These are phyloP conservation scores for Gilbertella persicaria DNA, from an alignment of 371 early-diverging fungal genomes.

Conservation along the genomic window DNA sequence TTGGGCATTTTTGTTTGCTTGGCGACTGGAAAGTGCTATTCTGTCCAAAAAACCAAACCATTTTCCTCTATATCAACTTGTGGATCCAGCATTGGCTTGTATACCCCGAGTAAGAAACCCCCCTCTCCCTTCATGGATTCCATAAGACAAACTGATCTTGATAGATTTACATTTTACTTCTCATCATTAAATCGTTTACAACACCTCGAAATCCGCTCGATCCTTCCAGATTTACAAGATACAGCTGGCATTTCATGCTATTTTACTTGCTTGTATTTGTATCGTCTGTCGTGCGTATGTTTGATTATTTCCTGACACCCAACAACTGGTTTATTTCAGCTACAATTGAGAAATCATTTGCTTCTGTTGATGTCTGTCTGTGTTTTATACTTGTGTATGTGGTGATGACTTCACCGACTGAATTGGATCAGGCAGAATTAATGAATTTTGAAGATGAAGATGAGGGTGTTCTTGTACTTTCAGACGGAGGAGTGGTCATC, in stretches of 20 bases:
- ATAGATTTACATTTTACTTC: constrained; percentile 54
- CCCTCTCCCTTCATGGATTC: too few species aligned
- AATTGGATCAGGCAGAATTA: constrained; percentile 46
- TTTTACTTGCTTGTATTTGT: constrained; percentile 51
- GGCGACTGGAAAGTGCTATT: constrained; percentile 50
- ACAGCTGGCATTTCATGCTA: constrained; percentile 50
- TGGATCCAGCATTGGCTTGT: constrained; percentile 42
- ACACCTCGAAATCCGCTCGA: constrained; percentile 49
- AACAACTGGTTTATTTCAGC: constrained; percentile 37
- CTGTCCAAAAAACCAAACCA: constrained; percentile 15
- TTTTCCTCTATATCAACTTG: constrained; percentile 36
- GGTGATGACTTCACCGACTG: constrained; percentile 50
- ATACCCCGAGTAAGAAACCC: constrained; percentile 36
- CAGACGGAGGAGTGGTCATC: constrained; percentile 46
- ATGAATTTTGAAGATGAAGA: constrained; percentile 47
- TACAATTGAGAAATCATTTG: constrained; percentile 42
- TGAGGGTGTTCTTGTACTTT: constrained; percentile 44
- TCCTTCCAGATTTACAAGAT: constrained; percentile 56
- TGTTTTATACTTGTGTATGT: constrained; percentile 41
- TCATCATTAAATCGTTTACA: constrained; percentile 53
- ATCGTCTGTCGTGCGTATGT: constrained; percentile 48
- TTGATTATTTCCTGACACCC: constrained; percentile 47
- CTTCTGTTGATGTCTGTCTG: constrained; percentile 42
- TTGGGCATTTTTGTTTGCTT: constrained; percentile 54
- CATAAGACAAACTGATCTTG: too few species aligned